A percentile compares a stretch with the other conserved stretches of the same genome.
Conservation (phyloP, 140 eudicot species). For the Erigeron philadelphicus region DNA sequence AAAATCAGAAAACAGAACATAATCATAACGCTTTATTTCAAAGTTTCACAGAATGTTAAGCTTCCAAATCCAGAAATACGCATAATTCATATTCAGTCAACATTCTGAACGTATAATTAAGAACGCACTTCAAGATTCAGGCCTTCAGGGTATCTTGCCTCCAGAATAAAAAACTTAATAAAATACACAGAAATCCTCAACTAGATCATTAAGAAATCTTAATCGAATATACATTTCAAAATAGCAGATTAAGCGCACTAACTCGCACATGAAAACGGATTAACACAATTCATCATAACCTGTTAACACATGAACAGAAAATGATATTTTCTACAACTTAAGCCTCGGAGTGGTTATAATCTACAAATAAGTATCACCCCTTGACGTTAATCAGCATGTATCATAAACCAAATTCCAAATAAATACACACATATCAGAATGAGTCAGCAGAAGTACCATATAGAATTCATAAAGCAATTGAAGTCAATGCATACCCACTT, state of each 20-base stretch:
- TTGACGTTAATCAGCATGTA: too few relatives aligned
- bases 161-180: not conserved
- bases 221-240: too few relatives aligned
- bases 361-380: not conserved
- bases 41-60: not conserved
- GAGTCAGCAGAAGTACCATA: not conserved
- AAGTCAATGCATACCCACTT: not conserved
- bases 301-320: too few relatives aligned
- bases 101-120: not conserved
- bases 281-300: too few relatives aligned
- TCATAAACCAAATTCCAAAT: too few relatives aligned
- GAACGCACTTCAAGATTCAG: slow-evolving; percentile 8
- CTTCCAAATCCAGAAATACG: slow-evolving; percentile 16
- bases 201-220: too few relatives aligned
- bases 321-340: too few relatives aligned
- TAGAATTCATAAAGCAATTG: not conserved
- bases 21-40: not conserved
- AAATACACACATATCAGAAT: not conserved
- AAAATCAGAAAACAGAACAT: slow-evolving; percentile 11
- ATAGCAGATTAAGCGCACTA: too few relatives aligned
- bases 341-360: not conserved
- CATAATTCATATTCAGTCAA: not conserved
- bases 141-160: not conserved
- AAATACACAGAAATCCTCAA: too few relatives aligned
- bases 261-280: too few relatives aligned